Evolutionary conservation across 2,329 filamentous ascomycete genomes (phyloP), one percentile per base, ranked within the genome.

Genomic region (Trichoderma breve): DNA sequence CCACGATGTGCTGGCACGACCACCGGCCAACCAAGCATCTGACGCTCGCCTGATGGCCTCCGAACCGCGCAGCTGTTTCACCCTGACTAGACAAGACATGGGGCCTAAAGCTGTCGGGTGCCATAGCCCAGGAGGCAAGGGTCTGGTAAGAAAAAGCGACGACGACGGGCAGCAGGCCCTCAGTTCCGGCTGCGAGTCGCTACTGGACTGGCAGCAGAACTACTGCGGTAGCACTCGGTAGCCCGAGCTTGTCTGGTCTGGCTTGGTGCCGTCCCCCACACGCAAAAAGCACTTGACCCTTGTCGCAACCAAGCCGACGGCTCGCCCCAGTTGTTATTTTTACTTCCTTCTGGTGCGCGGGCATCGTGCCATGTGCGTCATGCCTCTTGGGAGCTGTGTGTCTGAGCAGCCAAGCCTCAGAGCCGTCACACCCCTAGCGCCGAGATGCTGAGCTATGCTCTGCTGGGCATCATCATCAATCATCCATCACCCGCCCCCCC

Each of bases 261-360:
- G 55, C 32, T 39, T 47, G 69, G 61, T 66, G 24, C 47, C 61
- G 64, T 71, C 69, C 69, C 69, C 69, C 69, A 64, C 69, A 71
- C 60, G 30, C 64, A 57, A 28, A 57, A 57, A 68, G 32, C 65
- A 43, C 34, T 55, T 15, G 28, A 57, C 64, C 70, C 64, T 57
- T 28, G 57, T 62, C 55, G 66, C 65, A 63, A 64, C 71, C 71
- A 70, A 60, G 66, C 66, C 66, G 66, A 70, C 71, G 71, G 66
- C 71, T 72, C 71, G 71, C 71, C 66, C 71, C 71, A 72, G 71
- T 72, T 62, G 71, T 72, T 72, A 72, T 72, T 72, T 72, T 70
- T 72, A 72, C 64, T 58, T 72, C 71, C 58, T 53, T 72, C 70
- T 72, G 26, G 71, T 70, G 58, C 66, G 71, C 57, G 66, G 71